Evolutionary conservation across 345 rosid genomes (phyloP).

Genomic region (Gossypium australe): DNA sequence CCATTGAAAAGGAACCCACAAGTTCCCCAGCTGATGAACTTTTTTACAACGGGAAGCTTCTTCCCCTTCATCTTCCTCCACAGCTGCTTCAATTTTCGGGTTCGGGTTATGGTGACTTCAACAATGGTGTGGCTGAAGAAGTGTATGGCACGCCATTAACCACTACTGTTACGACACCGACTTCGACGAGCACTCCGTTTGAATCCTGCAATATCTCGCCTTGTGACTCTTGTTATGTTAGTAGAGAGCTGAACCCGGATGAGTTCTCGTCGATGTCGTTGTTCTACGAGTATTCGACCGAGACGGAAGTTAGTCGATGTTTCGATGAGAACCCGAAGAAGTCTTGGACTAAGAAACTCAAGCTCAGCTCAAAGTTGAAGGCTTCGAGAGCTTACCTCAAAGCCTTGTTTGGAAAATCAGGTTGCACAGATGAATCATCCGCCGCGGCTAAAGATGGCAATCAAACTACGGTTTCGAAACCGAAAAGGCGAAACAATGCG

Average conservation of each 20-base stretch:
- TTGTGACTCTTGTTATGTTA: conserved; percentile 59
- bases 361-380: conserved; percentile 57
- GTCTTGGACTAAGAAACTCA: conserved; percentile 63
- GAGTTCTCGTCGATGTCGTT: conserved; percentile 22
- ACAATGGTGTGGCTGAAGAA: conserved; percentile 33
- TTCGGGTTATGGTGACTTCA: not conserved
- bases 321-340: conserved; percentile 41
- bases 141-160: conserved; percentile 58
- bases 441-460: conserved; percentile 46
- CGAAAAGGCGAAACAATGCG: conserved; percentile 41
- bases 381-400: conserved; percentile 68
- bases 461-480: conserved; percentile 35
- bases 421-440: conserved; percentile 61
- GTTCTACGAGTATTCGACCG: conserved; percentile 23
- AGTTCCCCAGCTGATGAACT: conserved; percentile 92
- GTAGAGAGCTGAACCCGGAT: conserved; percentile 63
- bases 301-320: conserved; percentile 16
- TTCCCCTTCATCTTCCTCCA: conserved; percentile 80
- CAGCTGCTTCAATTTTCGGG: conserved; percentile 43
- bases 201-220: conserved; percentile 86
- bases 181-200: conserved; percentile 61
- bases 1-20: conserved; percentile 36
- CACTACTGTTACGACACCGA: conserved; percentile 53
- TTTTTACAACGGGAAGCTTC: conserved; percentile 91
- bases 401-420: conserved; percentile 61